phyloP scores from a whole-genome alignment of 2,329 filamentous ascomycete genomes.

The Penicillium sp. region DNA sequence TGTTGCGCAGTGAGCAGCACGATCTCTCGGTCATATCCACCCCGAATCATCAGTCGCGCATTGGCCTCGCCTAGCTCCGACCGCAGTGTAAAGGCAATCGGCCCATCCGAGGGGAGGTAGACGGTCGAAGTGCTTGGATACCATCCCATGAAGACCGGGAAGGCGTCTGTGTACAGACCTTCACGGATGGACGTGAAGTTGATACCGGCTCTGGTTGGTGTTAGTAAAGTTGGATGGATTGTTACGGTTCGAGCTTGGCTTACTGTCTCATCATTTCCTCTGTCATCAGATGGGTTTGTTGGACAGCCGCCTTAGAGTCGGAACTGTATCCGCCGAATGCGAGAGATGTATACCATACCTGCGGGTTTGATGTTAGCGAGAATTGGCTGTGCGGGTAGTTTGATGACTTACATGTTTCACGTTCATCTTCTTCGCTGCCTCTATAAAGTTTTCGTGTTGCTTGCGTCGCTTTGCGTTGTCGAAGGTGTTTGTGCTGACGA shows the following conservation, averaged over 20 bases:
- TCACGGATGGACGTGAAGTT: constrained; percentile 56
- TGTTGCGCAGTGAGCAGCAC: constrained; percentile 41
- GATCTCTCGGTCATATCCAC: constrained; percentile 34
- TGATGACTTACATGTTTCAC: constrained; percentile 48
- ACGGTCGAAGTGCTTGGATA: constrained; percentile 34
- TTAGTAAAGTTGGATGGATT: background rate
- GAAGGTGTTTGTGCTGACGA: constrained; percentile 55
- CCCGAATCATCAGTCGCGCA: constrained; percentile 50
- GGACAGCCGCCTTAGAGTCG: constrained; percentile 50
- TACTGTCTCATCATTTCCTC: constrained; percentile 50
- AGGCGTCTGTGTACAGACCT: constrained; percentile 59
- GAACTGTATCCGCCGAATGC: constrained; percentile 51
- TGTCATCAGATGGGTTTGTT: constrained; percentile 58
- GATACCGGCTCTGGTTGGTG: constrained; percentile 35
- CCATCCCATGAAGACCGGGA: constrained; percentile 56
- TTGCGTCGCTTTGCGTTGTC: constrained; percentile 47
- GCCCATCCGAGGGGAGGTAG: constrained; percentile 40
- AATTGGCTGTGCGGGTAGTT: constrained; percentile 46
- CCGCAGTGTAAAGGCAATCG: constrained; percentile 51
- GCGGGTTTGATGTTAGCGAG: constrained; percentile 43
- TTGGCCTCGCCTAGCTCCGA: constrained; percentile 56
- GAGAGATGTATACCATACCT: constrained; percentile 58
- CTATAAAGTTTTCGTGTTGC: constrained; percentile 51
- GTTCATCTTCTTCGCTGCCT: constrained; percentile 52
- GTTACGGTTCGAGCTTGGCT: background rate